phyloP scores from a whole-genome alignment of 225 moss, liverwort and hornwort genomes.

The Polytrichum formosum region DNA sequence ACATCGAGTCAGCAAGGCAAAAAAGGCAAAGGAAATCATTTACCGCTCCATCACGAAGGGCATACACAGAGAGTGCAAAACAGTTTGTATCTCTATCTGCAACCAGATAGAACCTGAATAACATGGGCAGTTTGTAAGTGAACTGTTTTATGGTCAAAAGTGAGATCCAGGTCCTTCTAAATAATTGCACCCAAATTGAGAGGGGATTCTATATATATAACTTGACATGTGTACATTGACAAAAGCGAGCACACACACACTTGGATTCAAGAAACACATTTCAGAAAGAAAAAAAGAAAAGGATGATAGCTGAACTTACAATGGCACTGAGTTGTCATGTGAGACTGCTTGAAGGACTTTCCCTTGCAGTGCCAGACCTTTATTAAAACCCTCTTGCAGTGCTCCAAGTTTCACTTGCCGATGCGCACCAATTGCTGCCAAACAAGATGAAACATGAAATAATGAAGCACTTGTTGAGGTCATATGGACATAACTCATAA shows the following conservation, averaged over 20 bases:
- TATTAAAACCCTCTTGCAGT: conserved; percentile 50
- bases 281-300: too few relatives aligned
- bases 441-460: conserved; percentile 14
- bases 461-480: too few relatives aligned
- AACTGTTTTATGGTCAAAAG: neutral
- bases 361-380: conserved; percentile 52
- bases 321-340: conserved; percentile 60
- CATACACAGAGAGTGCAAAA: conserved; percentile 63
- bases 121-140: conserved; percentile 3
- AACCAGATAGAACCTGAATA: conserved; percentile 56
- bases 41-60: conserved; percentile 60
- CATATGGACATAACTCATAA: too few relatives aligned
- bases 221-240: neutral
- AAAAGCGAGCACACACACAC: neutral
- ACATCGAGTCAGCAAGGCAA: too few relatives aligned
- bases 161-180: neutral
- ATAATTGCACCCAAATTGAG: neutral
- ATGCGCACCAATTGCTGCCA: conserved; percentile 43
- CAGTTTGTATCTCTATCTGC: conserved; percentile 47
- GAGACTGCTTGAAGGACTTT: conserved; percentile 50
- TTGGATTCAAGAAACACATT: neutral
- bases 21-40: conserved; percentile 6
- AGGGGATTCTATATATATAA: neutral
- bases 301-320: conserved; percentile 25
- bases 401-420: conserved; percentile 39